phyloP scores from a whole-genome alignment of 2,329 filamentous ascomycete genomes.

The Cercospora zeina region DNA sequence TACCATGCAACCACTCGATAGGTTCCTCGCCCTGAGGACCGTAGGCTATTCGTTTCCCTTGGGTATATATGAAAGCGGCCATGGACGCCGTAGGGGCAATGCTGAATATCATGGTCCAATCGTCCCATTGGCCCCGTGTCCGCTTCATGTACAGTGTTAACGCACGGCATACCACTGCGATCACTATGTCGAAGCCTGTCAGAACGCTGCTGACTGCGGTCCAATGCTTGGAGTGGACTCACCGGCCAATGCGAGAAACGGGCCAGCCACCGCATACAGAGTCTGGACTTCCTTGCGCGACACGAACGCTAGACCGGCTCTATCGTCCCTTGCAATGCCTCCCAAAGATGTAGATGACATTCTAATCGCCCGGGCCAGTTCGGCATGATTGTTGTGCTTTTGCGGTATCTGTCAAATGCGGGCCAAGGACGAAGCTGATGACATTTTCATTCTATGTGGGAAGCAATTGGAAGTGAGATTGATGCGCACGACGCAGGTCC shows the following conservation, averaged over 20 bases:
- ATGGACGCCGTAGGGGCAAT: conserved; percentile 3
- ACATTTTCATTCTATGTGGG: background rate
- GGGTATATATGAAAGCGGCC: background rate
- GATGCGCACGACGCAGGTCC: background rate
- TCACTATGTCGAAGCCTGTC: background rate
- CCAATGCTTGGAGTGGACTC: background rate
- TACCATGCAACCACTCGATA: conserved; percentile 1
- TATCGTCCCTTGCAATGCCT: background rate
- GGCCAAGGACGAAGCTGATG: background rate
- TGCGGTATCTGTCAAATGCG: background rate
- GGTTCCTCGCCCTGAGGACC: background rate
- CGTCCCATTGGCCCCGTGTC: conserved; percentile 10
- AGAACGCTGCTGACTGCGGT: background rate
- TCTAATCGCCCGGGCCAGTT: background rate
- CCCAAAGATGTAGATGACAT: conserved; percentile 5
- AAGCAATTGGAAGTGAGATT: background rate
- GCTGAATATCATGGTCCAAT: conserved; percentile 14
- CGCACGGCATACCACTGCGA: conserved; percentile 9
- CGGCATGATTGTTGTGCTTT: background rate
- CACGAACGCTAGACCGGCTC: background rate
- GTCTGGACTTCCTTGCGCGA: background rate
- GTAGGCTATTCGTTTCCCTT: background rate
- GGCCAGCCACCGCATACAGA: conserved; percentile 6
- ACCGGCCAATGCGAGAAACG: conserved; percentile 12
- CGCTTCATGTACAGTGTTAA: conserved; percentile 8